Evolutionary conservation across 2,329 filamentous ascomycete species (phyloP).

Genomic region (Rutstroemia sp.): DNA sequence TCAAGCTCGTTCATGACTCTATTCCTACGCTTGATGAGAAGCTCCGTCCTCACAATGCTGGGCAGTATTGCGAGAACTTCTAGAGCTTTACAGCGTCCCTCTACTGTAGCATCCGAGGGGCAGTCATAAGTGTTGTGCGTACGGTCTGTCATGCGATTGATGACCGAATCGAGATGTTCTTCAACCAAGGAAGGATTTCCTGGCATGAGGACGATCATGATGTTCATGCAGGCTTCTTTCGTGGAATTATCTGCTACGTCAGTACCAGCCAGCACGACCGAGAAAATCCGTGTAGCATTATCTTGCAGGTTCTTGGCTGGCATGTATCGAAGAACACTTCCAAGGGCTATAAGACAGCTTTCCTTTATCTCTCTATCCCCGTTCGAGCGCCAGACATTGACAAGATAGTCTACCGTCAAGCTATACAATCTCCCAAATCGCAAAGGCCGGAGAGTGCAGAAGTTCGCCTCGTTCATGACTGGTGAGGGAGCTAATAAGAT

Average conservation of each 20-base stretch:
- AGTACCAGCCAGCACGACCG: slow-evolving; percentile 22
- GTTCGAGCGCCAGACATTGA: slow-evolving; percentile 13
- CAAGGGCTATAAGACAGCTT: slow-evolving; percentile 25
- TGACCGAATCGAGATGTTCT: slow-evolving; percentile 23
- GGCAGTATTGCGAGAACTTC: slow-evolving; percentile 24
- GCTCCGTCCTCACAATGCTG: slow-evolving; percentile 11
- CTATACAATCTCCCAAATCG: slow-evolving; percentile 20
- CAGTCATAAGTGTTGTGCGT: slow-evolving; percentile 23
- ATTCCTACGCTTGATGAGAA: slow-evolving; percentile 14
- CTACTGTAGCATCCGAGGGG: slow-evolving; percentile 20
- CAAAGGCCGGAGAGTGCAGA: slow-evolving; percentile 23
- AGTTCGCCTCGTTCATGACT: slow-evolving; percentile 25
- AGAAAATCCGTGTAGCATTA: slow-evolving; percentile 16
- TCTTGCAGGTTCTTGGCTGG: slow-evolving; percentile 12
- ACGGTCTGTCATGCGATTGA: slow-evolving; percentile 25
- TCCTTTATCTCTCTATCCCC: slow-evolving; percentile 12
- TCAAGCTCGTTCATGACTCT: slow-evolving; percentile 22
- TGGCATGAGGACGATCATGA: slow-evolving; percentile 18
- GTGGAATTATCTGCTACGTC: slow-evolving; percentile 21
- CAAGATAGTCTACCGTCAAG: slow-evolving; percentile 13
- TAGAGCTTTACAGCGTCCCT: slow-evolving; percentile 22
- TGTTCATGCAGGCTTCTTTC: slow-evolving; percentile 20
- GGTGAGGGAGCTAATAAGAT: slow-evolving; percentile 23
- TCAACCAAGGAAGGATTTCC: slow-evolving; percentile 16
- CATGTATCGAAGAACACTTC: slow-evolving; percentile 22